Evolutionary conservation across 345 rosid genomes (phyloP), one percentile per base, ranked within the genome.

Genomic region (Eucalyptus virginea): DNA sequence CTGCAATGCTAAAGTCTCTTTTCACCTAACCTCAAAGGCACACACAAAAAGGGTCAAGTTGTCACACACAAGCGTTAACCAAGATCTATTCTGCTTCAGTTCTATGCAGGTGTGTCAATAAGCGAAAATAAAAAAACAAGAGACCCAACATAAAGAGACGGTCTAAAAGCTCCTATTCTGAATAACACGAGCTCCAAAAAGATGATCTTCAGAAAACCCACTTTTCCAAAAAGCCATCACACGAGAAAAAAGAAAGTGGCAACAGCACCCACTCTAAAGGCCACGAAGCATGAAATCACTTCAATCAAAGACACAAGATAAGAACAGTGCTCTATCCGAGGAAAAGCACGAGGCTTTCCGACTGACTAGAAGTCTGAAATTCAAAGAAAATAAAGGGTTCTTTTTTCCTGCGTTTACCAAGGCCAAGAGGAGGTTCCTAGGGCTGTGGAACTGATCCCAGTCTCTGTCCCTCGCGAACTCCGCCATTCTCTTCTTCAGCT

Each of bases 401-500:
- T 40, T 40, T 37, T 21, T 77, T 40, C 85, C 30, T 77, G 42
- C 9, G 81, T 30, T 24, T 96, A 98, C 99, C 97, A 98, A 88
- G 49, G 98, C 98, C 87, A 97, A 89, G 65, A 98, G 98, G 65
- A 98, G 97, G 88, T 98, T 98, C 87, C 99, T 94, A 18, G 99
- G 99, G 93, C 97, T 97, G 72, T 98, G 99, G 91, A 91, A 98
- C 91, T 94, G 94, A 88, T 97, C 99, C 99, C 99, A 97, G 89
- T 95, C 93, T 89, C 98, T 93, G 92, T 96, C 98, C 89, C 92
- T 93, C 30, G 99, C 97, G 88, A 98, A 98, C 87, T 93, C 96
- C 28, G 96, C 99, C 98, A 95, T 94, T 93, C 92, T 94, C 87
- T 88, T 88, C 94, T 92, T 94, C 42, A 98, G 97, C 89, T 93